Base-by-base conservation (phyloP, 805 yeast species). In the Tetrapisispora iriomotensis region DNA sequence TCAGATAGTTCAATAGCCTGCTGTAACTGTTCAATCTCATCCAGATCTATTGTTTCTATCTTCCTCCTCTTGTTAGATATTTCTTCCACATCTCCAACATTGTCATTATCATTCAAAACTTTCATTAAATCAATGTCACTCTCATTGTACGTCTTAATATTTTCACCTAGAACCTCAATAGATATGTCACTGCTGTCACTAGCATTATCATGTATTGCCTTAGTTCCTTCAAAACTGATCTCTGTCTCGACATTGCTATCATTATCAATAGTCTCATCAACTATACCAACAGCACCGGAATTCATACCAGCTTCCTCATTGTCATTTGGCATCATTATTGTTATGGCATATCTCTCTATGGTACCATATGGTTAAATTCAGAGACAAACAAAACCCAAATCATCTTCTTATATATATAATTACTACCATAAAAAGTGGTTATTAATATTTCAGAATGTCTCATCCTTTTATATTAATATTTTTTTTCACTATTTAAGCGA, bases 1-100 rank as follows among this genome's bases (percentile, higher is more conserved):
- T 67, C 71, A 1, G 68, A 53, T 37, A 64, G 60, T 39, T 66
- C 68, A 3, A 64, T 62, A 18, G 64, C 66, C 27, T 65, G 64
- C 29, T 65, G 56, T 20, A 33, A 12, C 10, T 61, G 63, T 24
- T 54, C 63, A 3, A 57, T 53, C 8, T 18, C 36, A 6, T 39
- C 43, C 6, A 32, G 36, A 25, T 41, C 45, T 21, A 35, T 28
- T 4, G 31, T 30, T 9, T 28, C 34, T 9, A 29, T 17, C n/a
- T 21, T 35, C 13, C 26, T 19, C 34, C n/a, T 28, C 36, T 26
- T 34, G 10, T 25, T 7, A 21, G 8, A 17, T 18, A 7, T n/a
- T 5, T 6, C n/a, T n/a, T 20, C 31, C 6, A 10, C 8, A 17
- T 17, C 17, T 8, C 15, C 21, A 1, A 25, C 36, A 18, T 29